phyloP scores from a whole-genome alignment of 1,139 yeast genomes.

The Hyphopichia burtonii region DNA sequence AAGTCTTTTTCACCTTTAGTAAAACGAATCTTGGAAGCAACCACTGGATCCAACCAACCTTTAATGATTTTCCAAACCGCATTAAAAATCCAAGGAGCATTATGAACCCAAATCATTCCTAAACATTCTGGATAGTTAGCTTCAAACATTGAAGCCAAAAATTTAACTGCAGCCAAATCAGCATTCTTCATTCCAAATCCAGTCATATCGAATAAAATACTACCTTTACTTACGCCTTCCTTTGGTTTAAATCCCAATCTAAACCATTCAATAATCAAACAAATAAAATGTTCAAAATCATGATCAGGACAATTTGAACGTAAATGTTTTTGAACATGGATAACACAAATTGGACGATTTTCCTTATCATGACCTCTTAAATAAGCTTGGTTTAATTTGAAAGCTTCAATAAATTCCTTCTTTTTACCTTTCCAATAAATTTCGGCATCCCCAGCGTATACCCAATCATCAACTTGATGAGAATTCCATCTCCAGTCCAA shows the following conservation, averaged over 20 bases:
- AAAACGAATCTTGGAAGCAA: constrained; percentile 44
- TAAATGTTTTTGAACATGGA: constrained; percentile 72
- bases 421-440: constrained; percentile 18
- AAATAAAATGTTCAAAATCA: constrained; percentile 66
- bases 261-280: constrained; percentile 67
- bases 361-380: constrained; percentile 63
- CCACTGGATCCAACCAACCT: constrained; percentile 48
- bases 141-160: constrained; percentile 45
- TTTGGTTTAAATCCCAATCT: constrained; percentile 52
- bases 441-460: constrained; percentile 60
- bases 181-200: constrained; percentile 49
- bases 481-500: constrained; percentile 67
- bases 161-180: constrained; percentile 43
- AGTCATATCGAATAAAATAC: constrained; percentile 54
- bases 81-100: constrained; percentile 50
- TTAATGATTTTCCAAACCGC: constrained; percentile 48
- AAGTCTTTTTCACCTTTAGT: constrained; percentile 39
- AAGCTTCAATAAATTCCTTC: constrained; percentile 50
- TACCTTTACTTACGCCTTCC: constrained; percentile 69
- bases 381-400: constrained; percentile 58
- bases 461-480: constrained; percentile 54
- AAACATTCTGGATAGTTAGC: constrained; percentile 50
- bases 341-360: constrained; percentile 68
- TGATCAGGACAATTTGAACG: constrained; percentile 67
- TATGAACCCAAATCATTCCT: constrained; percentile 40